Evolutionary conservation across 1,139 yeast genomes (phyloP).

Genomic region (Suhomyces choctaworum): DNA sequence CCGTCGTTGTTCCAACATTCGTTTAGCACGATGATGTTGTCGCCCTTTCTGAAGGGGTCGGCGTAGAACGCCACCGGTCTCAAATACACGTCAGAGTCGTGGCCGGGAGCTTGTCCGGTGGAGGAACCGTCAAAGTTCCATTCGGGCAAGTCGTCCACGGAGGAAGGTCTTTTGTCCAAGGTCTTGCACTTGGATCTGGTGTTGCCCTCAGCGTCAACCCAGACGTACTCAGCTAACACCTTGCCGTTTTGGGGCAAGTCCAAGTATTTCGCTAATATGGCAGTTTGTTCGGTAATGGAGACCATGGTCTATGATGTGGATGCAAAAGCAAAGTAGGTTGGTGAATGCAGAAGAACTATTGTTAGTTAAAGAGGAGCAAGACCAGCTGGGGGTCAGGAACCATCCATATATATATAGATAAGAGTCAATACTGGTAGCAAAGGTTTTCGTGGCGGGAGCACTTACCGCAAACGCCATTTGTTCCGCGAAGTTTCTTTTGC

Average conservation of each 20-base stretch:
- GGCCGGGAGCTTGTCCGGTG: slow-evolving; percentile 98
- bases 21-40: slow-evolving; percentile 88
- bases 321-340: slow-evolving; percentile 1
- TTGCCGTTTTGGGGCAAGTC: slow-evolving; percentile 84
- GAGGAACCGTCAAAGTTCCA: slow-evolving; percentile 99
- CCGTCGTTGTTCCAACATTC: slow-evolving; percentile 99
- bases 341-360: slow-evolving; percentile 1
- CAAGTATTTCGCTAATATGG: slow-evolving; percentile 77
- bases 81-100: slow-evolving; percentile 90
- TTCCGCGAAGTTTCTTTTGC: slow-evolving; percentile 2
- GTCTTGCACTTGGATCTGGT: slow-evolving; percentile 95
- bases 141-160: slow-evolving; percentile 89
- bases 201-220: slow-evolving; percentile 94
- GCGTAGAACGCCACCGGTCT: slow-evolving; percentile 93
- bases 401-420: slow-evolving; percentile 3
- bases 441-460: slow-evolving; percentile 3
- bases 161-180: slow-evolving; percentile 62
- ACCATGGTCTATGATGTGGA: slow-evolving; percentile 23
- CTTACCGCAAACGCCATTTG: neutral
- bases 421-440: neutral
- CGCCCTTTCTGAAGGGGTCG: slow-evolving; percentile 98
- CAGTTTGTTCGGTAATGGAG: slow-evolving; percentile 65
- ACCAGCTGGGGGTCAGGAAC: neutral
- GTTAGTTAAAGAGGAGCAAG: slow-evolving; percentile 1
- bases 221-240: slow-evolving; percentile 92